Evolutionary conservation across 2,329 filamentous ascomycete species (phyloP).

Genomic region (Scytalidium sp.): DNA sequence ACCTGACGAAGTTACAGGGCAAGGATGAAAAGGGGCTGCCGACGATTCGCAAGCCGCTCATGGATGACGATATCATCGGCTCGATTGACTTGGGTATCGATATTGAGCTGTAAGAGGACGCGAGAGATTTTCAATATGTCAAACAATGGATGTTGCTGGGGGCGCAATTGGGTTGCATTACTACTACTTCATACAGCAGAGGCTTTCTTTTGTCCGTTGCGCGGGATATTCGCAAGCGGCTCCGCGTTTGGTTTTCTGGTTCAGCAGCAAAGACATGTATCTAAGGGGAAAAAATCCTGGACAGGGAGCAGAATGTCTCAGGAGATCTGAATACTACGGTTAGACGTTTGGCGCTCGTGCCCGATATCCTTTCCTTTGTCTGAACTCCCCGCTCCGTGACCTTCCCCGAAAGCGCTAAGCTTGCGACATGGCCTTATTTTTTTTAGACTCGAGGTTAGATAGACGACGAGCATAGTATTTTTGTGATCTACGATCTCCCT

Average conservation of each 20-base stretch:
- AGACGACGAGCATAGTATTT: no score
- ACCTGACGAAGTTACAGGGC: slow-evolving; percentile 46
- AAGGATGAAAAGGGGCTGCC: slow-evolving; percentile 55
- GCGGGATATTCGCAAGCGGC: neutral
- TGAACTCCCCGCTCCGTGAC: no score
- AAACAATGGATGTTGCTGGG: neutral
- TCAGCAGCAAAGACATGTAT: neutral
- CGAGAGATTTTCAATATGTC: neutral
- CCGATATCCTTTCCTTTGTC: no score
- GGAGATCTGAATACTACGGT: neutral
- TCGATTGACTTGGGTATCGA: slow-evolving; percentile 88
- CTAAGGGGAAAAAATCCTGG: neutral
- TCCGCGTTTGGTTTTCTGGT: neutral
- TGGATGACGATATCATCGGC: slow-evolving; percentile 91
- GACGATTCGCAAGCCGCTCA: slow-evolving; percentile 73
- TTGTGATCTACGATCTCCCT: no score
- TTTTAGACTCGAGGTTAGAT: no score
- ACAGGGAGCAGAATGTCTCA: neutral
- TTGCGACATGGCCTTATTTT: no score
- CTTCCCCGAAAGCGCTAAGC: no score
- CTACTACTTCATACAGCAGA: no score
- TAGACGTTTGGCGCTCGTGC: neutral
- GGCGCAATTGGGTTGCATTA: neutral
- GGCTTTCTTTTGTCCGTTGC: neutral
- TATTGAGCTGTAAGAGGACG: slow-evolving; percentile 53